These are phyloP conservation scores for Magnolia changhungtana DNA, from an alignment of 164 flowering plant genomes.

Conservation along the genomic window DNA sequence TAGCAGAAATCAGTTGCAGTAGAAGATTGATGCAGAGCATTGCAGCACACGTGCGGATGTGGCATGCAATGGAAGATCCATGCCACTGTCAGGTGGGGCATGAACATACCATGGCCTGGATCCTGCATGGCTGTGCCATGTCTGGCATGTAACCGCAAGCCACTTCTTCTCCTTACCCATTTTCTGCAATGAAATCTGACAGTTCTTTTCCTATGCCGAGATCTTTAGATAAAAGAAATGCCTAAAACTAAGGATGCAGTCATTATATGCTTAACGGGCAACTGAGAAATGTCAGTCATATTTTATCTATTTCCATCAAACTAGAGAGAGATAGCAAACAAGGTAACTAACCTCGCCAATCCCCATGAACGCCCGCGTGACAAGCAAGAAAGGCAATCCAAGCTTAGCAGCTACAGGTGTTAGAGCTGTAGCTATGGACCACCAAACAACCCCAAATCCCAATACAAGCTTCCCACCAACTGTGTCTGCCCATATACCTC, in stretches of 20 bases:
- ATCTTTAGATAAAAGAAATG: background rate
- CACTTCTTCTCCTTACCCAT: background rate
- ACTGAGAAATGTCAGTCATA: background rate
- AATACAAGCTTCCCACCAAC: conserved; percentile 87
- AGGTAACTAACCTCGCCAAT: conserved; percentile 78
- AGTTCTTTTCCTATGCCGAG: background rate
- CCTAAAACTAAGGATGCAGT: background rate
- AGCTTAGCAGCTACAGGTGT: conserved; percentile 92
- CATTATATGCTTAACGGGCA: background rate
- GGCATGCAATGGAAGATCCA: background rate
- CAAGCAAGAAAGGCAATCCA: conserved; percentile 88
- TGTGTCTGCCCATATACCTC: conserved; percentile 98
- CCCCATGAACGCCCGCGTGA: conserved; percentile 92
- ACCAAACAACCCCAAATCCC: conserved; percentile 95
- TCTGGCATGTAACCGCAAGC: too few relatives aligned
- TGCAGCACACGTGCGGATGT: background rate
- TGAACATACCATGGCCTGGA: too few relatives aligned
- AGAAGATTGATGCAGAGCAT: too few relatives aligned
- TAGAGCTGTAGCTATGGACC: conserved; percentile 91
- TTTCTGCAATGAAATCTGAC: background rate
- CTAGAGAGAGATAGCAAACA: background rate
- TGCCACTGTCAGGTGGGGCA: background rate
- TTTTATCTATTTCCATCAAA: background rate
- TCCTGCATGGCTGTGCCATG: too few relatives aligned
- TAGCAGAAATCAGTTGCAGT: too few relatives aligned